Conservation (phyloP, 352 stramenopile genomes). For the Phytophthora sansomeana region DNA sequence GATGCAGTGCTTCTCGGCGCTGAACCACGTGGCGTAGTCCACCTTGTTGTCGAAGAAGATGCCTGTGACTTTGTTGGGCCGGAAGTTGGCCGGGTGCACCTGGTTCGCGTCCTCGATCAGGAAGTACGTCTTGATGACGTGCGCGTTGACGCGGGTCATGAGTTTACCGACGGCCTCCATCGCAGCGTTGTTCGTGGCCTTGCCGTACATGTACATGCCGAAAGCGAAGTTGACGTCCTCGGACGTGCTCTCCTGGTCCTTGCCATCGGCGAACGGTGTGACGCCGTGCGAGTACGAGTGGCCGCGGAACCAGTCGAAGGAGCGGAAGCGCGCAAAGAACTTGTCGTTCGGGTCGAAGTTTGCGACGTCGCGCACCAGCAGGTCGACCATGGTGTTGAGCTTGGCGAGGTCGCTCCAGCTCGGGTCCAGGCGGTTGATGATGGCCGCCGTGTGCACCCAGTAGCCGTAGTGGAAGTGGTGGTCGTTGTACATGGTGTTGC, state of each 20-base stretch:
- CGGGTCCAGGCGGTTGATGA: constrained; percentile 54
- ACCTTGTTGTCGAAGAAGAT: constrained; percentile 85
- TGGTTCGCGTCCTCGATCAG: constrained; percentile 54
- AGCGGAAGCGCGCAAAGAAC: constrained; percentile 64
- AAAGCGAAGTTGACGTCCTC: constrained; percentile 80
- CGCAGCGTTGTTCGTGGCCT: constrained; percentile 46
- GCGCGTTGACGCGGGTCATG: constrained; percentile 59
- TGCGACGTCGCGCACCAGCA: constrained; percentile 69
- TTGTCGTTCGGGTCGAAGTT: constrained; percentile 49
- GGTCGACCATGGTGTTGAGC: constrained; percentile 48
- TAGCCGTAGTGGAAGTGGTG: constrained; percentile 86
- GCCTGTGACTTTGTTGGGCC: constrained; percentile 76
- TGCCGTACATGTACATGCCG: constrained; percentile 58
- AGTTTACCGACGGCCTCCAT: constrained; percentile 50
- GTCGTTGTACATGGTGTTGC: constrained; percentile 81
- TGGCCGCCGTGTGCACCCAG: constrained; percentile 61
- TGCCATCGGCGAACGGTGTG: constrained; percentile 65
- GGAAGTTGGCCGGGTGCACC: constrained; percentile 58
- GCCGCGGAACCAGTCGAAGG: constrained; percentile 73
- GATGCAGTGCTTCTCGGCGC: constrained; percentile 76
- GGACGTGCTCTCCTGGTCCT: constrained; percentile 75
- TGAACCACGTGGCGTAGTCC: constrained; percentile 84
- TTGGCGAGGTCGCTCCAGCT: constrained; percentile 46
- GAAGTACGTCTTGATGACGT: constrained; percentile 71
- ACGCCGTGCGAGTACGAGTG: constrained; percentile 80